Evolutionary conservation across 2,329 filamentous ascomycete genomes (phyloP).

Genomic region (Hypoxylon sp.): DNA sequence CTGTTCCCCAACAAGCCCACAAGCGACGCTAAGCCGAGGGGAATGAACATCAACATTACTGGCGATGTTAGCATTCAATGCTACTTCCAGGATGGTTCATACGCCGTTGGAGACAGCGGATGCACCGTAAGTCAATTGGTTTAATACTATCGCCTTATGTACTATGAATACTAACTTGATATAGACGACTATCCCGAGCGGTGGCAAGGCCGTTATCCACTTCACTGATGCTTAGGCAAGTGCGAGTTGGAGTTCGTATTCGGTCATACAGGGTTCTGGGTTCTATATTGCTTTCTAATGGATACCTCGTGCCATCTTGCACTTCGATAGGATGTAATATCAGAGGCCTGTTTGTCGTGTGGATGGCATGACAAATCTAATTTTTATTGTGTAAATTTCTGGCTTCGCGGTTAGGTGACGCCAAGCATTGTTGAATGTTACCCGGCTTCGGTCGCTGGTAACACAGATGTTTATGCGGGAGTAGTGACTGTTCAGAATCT

Average conservation of each 20-base stretch:
- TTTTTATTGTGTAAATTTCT: conserved; percentile 56
- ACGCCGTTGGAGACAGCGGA: conserved; percentile 71
- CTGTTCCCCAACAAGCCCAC: conserved; percentile 89
- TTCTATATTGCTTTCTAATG: conserved; percentile 54
- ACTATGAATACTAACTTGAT: conserved; percentile 26
- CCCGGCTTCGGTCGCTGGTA: conserved; percentile 5
- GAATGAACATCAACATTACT: conserved; percentile 81
- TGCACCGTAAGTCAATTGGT: conserved; percentile 81
- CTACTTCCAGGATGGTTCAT: conserved; percentile 75
- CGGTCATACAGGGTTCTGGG: conserved; percentile 46
- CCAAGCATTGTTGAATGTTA: conserved; percentile 5
- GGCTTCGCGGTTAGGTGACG: conserved; percentile 33
- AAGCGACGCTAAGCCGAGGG: conserved; percentile 74
- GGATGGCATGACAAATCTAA: conserved; percentile 53
- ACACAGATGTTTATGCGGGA: conserved; percentile 10
- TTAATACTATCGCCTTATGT: neutral
- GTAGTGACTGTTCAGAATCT: conserved; percentile 16
- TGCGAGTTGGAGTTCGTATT: conserved; percentile 42
- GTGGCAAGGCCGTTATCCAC: conserved; percentile 61
- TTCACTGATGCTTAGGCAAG: conserved; percentile 57
- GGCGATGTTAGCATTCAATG: conserved; percentile 75
- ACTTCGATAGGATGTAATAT: conserved; percentile 46
- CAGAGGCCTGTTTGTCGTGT: conserved; percentile 45
- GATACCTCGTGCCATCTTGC: conserved; percentile 54
- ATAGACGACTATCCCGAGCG: conserved; percentile 61